Evolutionary conservation across 257 asterid genomes (phyloP).

Genomic region (Solanum rostratum): DNA sequence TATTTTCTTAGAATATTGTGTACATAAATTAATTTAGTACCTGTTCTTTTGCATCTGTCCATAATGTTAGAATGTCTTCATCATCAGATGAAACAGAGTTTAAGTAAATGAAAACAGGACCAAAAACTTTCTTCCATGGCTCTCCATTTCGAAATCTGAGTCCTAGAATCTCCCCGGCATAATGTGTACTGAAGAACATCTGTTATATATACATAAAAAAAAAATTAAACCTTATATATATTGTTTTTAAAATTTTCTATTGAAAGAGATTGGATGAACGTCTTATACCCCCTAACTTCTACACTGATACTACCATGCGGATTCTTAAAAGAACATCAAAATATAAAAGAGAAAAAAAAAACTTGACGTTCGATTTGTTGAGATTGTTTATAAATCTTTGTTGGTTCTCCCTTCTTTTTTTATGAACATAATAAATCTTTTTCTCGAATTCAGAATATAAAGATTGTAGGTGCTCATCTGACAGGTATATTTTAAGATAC

Average conservation of each 20-base stretch:
- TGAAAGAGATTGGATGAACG: neutral
- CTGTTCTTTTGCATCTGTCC: conserved; percentile 49
- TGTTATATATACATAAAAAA: neutral
- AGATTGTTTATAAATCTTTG: no score
- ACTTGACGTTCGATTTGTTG: neutral
- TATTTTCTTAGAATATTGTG: neutral
- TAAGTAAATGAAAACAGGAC: conserved; percentile 41
- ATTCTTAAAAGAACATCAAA: neutral
- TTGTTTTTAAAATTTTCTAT: neutral
- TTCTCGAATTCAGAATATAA: no score
- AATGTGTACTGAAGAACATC: conserved; percentile 65
- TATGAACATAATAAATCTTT: no score
- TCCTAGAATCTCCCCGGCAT: conserved; percentile 39
- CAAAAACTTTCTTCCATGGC: conserved; percentile 66
- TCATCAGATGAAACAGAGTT: conserved; percentile 21
- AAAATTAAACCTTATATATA: neutral
- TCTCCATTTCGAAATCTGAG: conserved; percentile 31
- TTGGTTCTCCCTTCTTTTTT: no score
- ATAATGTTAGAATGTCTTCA: conserved; percentile 25
- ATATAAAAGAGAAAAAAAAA: neutral
- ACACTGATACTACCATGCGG: neutral
- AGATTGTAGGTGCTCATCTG: no score
- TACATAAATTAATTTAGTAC: conserved; percentile 10
- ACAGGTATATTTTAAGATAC: no score
- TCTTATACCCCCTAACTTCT: neutral